Evolutionary conservation across 2,329 filamentous ascomycete species (phyloP), one percentile per base, ranked within the genome.

Genomic region (Claviceps paspali): DNA sequence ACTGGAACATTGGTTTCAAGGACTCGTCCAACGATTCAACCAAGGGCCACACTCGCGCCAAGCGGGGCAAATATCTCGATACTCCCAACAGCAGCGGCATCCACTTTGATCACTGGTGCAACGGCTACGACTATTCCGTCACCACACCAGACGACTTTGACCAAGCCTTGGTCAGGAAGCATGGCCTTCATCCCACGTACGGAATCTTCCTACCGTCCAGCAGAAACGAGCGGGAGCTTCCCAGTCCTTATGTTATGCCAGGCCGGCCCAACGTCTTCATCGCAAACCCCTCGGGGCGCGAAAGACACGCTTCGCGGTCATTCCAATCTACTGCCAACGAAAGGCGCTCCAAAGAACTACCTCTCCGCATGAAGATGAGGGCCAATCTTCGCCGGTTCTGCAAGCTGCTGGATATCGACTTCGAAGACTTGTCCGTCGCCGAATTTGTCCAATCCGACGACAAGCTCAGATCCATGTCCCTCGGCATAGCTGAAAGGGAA

Each of bases 1-100:
- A 66, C 7, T 57, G 64, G 40, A 70, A 76, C 47, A 76, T 76
- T 42, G 72, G 72, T 11, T 76, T 73, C 50, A 63, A 68, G 17
- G 72, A 76, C 46, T 71, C 68, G 4, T 64, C 64, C 42, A 76
- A 76, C 41, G 68, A 71, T 45, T 63, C 65, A 22, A 61, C 61
- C 41, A 67, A 69, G 39, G 67, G 67, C 17, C 67, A 68, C 33
- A 72, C 64, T 24, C 63, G 62, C 44, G 62, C 62, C 11, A 65
- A 67, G 42, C 61, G 70, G 35, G 69, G 69, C 47, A 67, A 64
- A 49, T 74, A 65, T 45, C 57, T 72, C 33, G 61, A 67, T 43
- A 64, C 60, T 21, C 69, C 71, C 27, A 70, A 73, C 48, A 66
- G 64, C 31, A 65, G 64, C 40, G 63, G 62, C 38, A 59, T 70